These are phyloP conservation scores for Solanum etuberosum DNA, from an alignment of 257 asterid genomes.

Conservation along the genomic window DNA sequence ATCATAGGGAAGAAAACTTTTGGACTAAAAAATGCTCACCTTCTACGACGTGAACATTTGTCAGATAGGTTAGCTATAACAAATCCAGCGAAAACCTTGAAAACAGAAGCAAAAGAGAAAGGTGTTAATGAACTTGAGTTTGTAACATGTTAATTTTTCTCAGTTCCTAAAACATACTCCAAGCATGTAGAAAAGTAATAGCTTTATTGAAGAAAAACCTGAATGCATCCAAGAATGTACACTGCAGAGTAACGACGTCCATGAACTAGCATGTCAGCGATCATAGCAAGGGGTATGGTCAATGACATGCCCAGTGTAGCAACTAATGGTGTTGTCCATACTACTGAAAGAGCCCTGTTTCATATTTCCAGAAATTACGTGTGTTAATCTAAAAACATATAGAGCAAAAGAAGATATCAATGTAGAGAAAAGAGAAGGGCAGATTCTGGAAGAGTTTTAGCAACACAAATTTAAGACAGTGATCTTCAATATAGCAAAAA, in stretches of 20 bases:
- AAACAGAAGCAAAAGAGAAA: background rate
- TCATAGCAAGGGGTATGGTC: too few relatives aligned
- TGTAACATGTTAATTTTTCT: background rate
- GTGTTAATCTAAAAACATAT: background rate
- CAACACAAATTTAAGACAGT: background rate
- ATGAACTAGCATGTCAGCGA: too few relatives aligned
- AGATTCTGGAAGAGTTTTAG: background rate
- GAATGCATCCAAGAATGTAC: constrained; percentile 48
- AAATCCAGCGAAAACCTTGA: constrained; percentile 73
- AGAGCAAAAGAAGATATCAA: background rate
- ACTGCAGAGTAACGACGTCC: too few relatives aligned
- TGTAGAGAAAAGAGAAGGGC: background rate
- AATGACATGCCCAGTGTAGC: too few relatives aligned
- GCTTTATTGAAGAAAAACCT: too few relatives aligned
- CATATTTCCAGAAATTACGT: background rate
- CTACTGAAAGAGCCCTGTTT: too few relatives aligned
- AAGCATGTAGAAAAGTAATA: background rate
- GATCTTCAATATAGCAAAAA: background rate
- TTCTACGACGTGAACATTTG: constrained; percentile 26
- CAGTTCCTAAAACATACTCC: background rate
- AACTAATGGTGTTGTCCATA: too few relatives aligned
- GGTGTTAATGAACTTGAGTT: background rate
- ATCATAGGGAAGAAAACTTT: background rate
- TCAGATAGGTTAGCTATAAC: constrained; percentile 48
- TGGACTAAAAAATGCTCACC: constrained; percentile 1